Evolutionary conservation across 139 green algal genomes (phyloP), one percentile per base, ranked within the genome.

Genomic region (Asterochloris sp.): DNA sequence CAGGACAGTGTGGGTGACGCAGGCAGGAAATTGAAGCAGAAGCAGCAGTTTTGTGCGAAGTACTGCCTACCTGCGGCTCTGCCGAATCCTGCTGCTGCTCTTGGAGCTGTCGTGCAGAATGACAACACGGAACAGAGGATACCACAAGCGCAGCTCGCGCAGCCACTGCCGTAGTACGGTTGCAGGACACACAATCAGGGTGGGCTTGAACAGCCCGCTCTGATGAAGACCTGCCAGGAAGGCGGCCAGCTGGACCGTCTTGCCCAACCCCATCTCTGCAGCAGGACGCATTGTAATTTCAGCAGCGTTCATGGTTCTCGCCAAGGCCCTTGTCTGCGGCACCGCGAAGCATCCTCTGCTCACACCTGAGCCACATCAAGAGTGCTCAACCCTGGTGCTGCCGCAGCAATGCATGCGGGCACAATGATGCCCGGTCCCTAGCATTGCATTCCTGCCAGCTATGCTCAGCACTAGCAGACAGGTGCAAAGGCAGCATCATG

Each of bases 81-180:
- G 76, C 15, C 76, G 76, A 16, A 82, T 24, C 81, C 61, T 67
- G 26, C 24, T 71, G 62, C 79, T 80, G 29, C 54, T 74, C 24
- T 78, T 79, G 21, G 81, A 85, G 14, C 68, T 83, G 15, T 97
- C 93, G 86, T 99, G 96, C 83, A 99, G 86, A n/a, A 99, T 87
- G 15, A 92, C 83, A 26, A 98, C 94, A 0, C 92, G 78, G 83
- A 92, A 89, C 1, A 47, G 77, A 68, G 90, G 90, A 64, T 87
- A 90, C 96, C 96, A 99, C 8, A 64, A 73, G 19, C 91, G 85
- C 76, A 99, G 85, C 92, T 99, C 97, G 0, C 93, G 82, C 83
- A 97, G 87, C 97, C 97, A 99, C 90, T 99, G 96, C 1, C 91
- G 88, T 81, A 99, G 87, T 77, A 99, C 90, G 2, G 97, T 99